Evolutionary conservation across 805 yeast genomes (phyloP).

Genomic region (Candida schatavii): DNA sequence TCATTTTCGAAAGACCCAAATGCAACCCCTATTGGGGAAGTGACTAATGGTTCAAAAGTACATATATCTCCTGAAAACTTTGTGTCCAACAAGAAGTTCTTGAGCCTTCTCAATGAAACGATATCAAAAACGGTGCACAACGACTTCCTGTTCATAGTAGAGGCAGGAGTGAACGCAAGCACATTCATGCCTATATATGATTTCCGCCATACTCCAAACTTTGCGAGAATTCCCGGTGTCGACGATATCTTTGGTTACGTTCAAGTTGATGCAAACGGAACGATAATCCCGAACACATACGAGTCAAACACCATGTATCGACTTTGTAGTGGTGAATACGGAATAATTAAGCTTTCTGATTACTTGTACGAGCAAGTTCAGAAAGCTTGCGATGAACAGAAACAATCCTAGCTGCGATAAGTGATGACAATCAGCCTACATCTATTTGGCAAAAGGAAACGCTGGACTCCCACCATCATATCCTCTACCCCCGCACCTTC

Average conservation of each 20-base stretch:
- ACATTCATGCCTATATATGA: slow-evolving; percentile 71
- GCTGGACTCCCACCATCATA: too few species aligned
- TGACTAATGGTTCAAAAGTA: slow-evolving; percentile 3
- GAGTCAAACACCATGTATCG: slow-evolving; percentile 61
- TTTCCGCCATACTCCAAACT: slow-evolving; percentile 59
- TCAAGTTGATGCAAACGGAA: slow-evolving; percentile 52
- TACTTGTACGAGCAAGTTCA: slow-evolving; percentile 41
- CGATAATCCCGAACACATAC: slow-evolving; percentile 53
- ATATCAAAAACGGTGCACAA: slow-evolving; percentile 24
- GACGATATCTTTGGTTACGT: slow-evolving; percentile 73
- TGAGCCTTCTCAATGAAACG: slow-evolving; percentile 24
- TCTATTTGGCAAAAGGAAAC: too few species aligned
- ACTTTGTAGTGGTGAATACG: slow-evolving; percentile 42
- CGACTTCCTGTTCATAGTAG: slow-evolving; percentile 55
- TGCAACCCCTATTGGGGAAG: slow-evolving; percentile 22
- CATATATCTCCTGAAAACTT: slow-evolving; percentile 22
- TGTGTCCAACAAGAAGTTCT: slow-evolving; percentile 24
- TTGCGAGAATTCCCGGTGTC: slow-evolving; percentile 65
- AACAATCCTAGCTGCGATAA: too few species aligned
- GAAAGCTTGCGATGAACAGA: slow-evolving; percentile 21
- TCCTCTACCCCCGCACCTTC: too few species aligned
- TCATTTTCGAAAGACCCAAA: slow-evolving; percentile 21
- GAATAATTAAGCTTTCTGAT: slow-evolving; percentile 53
- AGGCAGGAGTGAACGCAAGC: slow-evolving; percentile 51
- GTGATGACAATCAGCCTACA: too few species aligned